Evolutionary conservation across 305 asterid species (phyloP).

Genomic region (Stenogyne calaminthoides): DNA sequence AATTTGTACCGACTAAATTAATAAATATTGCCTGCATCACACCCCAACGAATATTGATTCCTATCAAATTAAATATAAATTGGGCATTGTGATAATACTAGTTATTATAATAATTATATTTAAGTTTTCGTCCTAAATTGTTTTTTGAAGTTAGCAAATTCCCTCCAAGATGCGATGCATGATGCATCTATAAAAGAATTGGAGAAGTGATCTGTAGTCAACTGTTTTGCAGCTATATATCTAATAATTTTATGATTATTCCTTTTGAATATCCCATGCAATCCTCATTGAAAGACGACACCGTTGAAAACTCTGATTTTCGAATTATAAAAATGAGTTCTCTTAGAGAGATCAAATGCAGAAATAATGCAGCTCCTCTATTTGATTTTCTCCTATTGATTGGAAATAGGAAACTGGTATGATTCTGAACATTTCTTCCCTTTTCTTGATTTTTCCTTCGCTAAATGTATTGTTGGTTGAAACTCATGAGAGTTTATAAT

Average conservation of each 20-base stretch:
- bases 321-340: background rate
- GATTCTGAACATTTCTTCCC: background rate
- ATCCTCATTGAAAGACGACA: background rate
- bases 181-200: background rate
- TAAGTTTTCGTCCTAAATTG: no score
- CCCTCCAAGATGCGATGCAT: background rate
- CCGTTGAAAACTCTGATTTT: background rate
- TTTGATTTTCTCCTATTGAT: background rate
- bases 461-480: background rate
- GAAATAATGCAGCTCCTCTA: background rate
- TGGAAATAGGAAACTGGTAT: background rate
- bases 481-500: background rate
- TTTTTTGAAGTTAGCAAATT: background rate
- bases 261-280: background rate
- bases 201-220: no score
- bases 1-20: no score
- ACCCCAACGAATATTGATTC: no score
- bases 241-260: background rate
- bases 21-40: no score
- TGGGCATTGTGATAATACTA: no score
- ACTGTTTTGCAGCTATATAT: background rate
- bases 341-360: background rate
- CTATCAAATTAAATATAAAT: no score
- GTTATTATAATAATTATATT: no score
- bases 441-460: background rate